Percentiles rank a stretch among this genome's conserved stretches.
These are phyloP conservation scores for Colletotrichum australisinense DNA, from an alignment of 2,329 filamentous ascomycete species.

Conservation along the genomic window DNA sequence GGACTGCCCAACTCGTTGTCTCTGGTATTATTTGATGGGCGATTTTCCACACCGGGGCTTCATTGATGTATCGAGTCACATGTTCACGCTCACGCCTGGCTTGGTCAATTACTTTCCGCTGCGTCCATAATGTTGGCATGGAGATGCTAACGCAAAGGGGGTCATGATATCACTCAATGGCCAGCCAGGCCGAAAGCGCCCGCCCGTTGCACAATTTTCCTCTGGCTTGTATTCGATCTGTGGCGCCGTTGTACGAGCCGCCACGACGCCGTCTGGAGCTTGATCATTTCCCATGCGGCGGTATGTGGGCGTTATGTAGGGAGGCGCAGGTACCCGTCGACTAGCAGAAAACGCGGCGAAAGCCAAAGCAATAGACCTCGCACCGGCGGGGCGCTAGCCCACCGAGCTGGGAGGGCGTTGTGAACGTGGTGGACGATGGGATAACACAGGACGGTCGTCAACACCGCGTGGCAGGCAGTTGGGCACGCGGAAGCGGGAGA, in stretches of 20 bases:
- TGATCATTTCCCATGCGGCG: conserved; percentile 4
- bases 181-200: conserved; percentile 11
- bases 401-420: neutral
- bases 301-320: conserved; percentile 8
- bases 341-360: conserved; percentile 19
- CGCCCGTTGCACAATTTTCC: neutral
- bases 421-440: neutral
- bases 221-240: conserved; percentile 12
- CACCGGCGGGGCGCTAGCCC: conserved; percentile 14
- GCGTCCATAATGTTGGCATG: neutral
- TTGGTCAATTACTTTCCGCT: neutral
- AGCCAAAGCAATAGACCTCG: conserved; percentile 25
- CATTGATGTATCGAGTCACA: neutral
- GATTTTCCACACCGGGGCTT: neutral
- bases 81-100: too few species aligned
- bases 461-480: neutral
- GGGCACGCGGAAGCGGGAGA: conserved; percentile 6
- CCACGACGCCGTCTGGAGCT: neutral
- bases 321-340: conserved; percentile 32
- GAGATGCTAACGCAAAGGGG: conserved; percentile 1
- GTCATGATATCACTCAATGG: neutral
- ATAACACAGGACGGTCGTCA: neutral
- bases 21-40: conserved; percentile 4
- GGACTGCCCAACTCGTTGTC: neutral
- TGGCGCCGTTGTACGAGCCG: conserved; percentile 20